Conservation (phyloP, 2,329 filamentous ascomycete species). For the Xenosphaeropsis pyriputrescens region DNA sequence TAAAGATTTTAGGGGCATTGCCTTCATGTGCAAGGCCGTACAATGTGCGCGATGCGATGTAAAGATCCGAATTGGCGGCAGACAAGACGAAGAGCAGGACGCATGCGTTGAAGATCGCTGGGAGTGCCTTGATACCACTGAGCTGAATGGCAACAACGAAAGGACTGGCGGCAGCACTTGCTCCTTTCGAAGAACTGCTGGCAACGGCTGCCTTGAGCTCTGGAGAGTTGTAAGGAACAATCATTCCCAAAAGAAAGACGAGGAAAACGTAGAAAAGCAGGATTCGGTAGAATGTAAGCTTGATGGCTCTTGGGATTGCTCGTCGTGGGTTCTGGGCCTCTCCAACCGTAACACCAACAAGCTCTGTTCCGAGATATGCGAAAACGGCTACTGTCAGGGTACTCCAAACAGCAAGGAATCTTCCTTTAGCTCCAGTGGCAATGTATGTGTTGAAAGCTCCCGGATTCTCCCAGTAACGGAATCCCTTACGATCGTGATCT, state of each 20-base stretch:
- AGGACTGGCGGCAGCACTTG: slow-evolving; percentile 27
- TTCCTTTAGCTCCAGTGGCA: slow-evolving; percentile 25
- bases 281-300: slow-evolving; percentile 46
- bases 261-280: slow-evolving; percentile 49
- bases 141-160: slow-evolving; percentile 45
- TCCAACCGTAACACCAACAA: slow-evolving; percentile 46
- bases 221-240: slow-evolving; percentile 49
- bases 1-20: slow-evolving; percentile 49
- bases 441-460: slow-evolving; percentile 18
- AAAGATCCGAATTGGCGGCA: slow-evolving; percentile 40
- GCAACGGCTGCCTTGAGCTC: slow-evolving; percentile 34
- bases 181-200: slow-evolving; percentile 28
- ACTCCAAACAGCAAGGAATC: slow-evolving; percentile 43
- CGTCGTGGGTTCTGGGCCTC: slow-evolving; percentile 49
- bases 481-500: slow-evolving; percentile 33
- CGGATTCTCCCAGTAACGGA: slow-evolving; percentile 31
- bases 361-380: slow-evolving; percentile 47
- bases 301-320: slow-evolving; percentile 51
- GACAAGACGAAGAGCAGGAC: slow-evolving; percentile 52
- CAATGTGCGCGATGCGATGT: slow-evolving; percentile 52
- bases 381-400: slow-evolving; percentile 36
- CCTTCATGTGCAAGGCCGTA: slow-evolving; percentile 52
- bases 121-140: slow-evolving; percentile 45
- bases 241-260: slow-evolving; percentile 43
- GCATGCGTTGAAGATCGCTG: slow-evolving; percentile 52